These are phyloP conservation scores for Wickerhamomyces chambardii DNA, from an alignment of 805 yeast species.

Conservation along the genomic window DNA sequence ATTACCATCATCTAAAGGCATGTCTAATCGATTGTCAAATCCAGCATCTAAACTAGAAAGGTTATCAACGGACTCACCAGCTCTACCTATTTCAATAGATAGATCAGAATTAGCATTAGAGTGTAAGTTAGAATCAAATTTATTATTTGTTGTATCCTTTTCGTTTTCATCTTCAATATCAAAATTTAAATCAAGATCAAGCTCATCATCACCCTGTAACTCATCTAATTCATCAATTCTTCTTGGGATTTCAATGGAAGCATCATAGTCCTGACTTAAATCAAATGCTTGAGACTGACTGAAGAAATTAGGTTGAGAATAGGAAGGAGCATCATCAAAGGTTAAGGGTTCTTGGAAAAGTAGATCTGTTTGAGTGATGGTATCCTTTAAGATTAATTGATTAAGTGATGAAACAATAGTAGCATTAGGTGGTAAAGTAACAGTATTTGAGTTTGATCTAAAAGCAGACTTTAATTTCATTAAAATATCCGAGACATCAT, in stretches of 20 bases:
- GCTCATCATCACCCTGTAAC: constrained; percentile 29
- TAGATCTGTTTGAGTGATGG: constrained; percentile 71
- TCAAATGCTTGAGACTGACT: constrained; percentile 9
- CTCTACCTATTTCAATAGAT: constrained; percentile 50
- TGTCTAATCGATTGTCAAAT: constrained; percentile 1
- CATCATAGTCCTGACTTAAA: constrained; percentile 28
- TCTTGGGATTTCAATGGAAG: constrained; percentile 64
- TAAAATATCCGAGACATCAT: constrained; percentile 75
- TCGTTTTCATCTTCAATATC: constrained; percentile 23
- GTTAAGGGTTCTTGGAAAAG: constrained; percentile 53
- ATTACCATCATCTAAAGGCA: constrained; percentile 3
- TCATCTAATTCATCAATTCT: constrained; percentile 19
- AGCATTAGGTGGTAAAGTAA: constrained; percentile 49
- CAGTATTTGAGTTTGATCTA: constrained; percentile 31
- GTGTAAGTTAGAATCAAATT: constrained; percentile 16
- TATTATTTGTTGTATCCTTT: constrained; percentile 6
- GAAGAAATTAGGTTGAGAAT: constrained; percentile 10
- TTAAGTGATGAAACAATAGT: constrained; percentile 54
- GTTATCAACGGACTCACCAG: constrained; percentile 11
- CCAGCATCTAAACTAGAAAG: constrained; percentile 7
- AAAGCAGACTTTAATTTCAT: constrained; percentile 64
- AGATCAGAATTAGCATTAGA: constrained; percentile 16
- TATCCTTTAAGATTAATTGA: constrained; percentile 60
- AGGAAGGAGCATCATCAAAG: constrained; percentile 15
- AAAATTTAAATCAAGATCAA: constrained; percentile 45